Conservation (phyloP, 75 land plant genomes). For the Chamaecyparis obtusa region DNA sequence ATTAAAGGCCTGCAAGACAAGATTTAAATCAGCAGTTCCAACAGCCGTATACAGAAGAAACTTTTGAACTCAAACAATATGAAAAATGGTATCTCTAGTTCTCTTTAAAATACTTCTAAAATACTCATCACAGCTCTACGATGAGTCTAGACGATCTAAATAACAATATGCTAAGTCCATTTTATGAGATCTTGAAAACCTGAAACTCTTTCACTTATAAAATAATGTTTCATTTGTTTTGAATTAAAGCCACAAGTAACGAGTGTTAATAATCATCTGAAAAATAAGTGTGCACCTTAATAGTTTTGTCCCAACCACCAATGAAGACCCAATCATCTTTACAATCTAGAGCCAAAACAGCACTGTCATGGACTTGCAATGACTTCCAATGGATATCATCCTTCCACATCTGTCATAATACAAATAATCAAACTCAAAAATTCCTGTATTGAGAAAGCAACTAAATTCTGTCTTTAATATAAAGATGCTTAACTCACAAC, state of each 20-base stretch:
- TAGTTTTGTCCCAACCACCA: constrained; percentile 60
- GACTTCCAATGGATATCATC: constrained; percentile 42
- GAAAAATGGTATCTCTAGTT: neutral
- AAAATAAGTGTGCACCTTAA: constrained; percentile 40
- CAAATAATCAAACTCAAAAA: constrained; percentile 5
- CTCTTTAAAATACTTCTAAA: neutral
- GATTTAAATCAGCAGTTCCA: neutral
- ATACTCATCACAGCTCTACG: neutral
- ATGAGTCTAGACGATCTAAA: neutral
- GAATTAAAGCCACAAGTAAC: neutral
- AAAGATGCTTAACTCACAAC: neutral
- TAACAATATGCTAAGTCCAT: neutral
- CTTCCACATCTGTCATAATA: constrained; percentile 46
- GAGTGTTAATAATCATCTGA: neutral
- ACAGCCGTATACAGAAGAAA: neutral
- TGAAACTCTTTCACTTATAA: neutral
- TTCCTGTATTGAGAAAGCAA: neutral
- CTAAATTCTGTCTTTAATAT: neutral
- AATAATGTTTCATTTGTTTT: neutral
- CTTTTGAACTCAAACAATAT: neutral
- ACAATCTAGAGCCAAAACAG: constrained; percentile 32
- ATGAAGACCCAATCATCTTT: constrained; percentile 40
- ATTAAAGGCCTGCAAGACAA: constrained; percentile 36
- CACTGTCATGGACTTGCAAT: constrained; percentile 29
- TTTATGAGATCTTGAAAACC: neutral